Evolutionary conservation across 2,329 filamentous ascomycete species (phyloP).

Genomic region (Fusarium falciforme): DNA sequence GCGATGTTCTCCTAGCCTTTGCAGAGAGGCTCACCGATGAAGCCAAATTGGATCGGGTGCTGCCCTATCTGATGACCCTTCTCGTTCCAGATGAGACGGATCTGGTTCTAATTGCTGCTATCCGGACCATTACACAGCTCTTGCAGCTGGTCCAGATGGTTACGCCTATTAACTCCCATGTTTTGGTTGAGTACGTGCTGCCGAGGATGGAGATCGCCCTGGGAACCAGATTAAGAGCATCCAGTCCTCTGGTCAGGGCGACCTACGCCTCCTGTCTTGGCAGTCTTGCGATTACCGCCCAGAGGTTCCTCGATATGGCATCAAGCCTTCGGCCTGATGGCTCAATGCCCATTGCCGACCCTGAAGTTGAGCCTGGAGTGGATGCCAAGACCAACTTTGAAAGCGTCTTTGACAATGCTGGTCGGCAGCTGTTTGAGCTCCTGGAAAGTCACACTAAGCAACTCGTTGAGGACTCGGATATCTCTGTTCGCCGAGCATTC

Average conservation of each 20-base stretch:
- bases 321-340: constrained; percentile 88
- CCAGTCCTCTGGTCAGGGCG: constrained; percentile 80
- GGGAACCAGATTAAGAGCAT: constrained; percentile 56
- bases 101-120: constrained; percentile 84
- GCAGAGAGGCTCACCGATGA: constrained; percentile 93
- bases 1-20: constrained; percentile 92
- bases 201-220: constrained; percentile 70
- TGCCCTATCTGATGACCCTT: constrained; percentile 88
- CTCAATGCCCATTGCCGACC: constrained; percentile 80
- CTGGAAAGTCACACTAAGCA: constrained; percentile 92
- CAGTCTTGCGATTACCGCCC: constrained; percentile 86
- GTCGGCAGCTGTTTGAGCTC: constrained; percentile 81
- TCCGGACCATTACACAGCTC: constrained; percentile 89
- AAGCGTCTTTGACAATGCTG: constrained; percentile 88
- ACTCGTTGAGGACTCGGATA: constrained; percentile 86
- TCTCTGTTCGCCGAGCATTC: constrained; percentile 89
- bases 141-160: constrained; percentile 89
- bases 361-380: constrained; percentile 79
- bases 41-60: constrained; percentile 90
- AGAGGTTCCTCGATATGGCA: constrained; percentile 89
- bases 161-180: constrained; percentile 78
- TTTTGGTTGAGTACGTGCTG: constrained; percentile 76
- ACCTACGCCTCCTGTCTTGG: constrained; percentile 95
- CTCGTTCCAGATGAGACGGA: constrained; percentile 82
- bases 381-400: constrained; percentile 79